Conservation (phyloP, 441 rosid genomes). For the Syzygium syzygioides region DNA sequence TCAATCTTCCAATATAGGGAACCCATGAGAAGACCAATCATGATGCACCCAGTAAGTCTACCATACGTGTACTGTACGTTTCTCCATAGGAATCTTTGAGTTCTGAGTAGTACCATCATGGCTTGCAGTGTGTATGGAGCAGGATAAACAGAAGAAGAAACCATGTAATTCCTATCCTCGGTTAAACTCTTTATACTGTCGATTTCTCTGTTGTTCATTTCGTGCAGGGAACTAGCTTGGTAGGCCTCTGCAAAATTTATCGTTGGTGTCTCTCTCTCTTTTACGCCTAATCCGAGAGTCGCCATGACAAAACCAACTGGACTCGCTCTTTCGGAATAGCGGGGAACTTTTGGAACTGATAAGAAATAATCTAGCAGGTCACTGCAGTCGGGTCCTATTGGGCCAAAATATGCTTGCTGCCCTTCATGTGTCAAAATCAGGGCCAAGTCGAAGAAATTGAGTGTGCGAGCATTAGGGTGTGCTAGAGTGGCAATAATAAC, state of each 20-base stretch:
- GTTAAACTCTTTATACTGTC: background rate
- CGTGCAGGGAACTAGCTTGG: background rate
- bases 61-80: conserved; percentile 23
- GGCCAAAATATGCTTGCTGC: conserved; percentile 24
- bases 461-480: conserved; percentile 12
- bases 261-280: background rate
- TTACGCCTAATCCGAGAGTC: conserved; percentile 17
- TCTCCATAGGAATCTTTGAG: conserved; percentile 25
- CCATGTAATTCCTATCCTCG: background rate
- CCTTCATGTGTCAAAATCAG: conserved; percentile 21
- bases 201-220: conserved; percentile 2
- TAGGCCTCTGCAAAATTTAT: background rate
- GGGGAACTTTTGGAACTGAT: conserved; percentile 15
- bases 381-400: conserved; percentile 12
- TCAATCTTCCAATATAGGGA: conserved; percentile 19
- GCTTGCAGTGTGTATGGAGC: conserved; percentile 21
- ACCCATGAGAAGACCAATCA: conserved; percentile 26
- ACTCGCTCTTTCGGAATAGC: conserved; percentile 11
- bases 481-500: conserved; percentile 12
- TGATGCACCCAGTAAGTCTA: conserved; percentile 18
- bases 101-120: conserved; percentile 18
- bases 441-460: conserved; percentile 20
- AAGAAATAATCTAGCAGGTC: conserved; percentile 14
- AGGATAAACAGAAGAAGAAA: conserved; percentile 7
- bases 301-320: conserved; percentile 23